phyloP scores from a whole-genome alignment of 495 filamentous ascomycete genomes.

The Talaromyces proteolyticus region DNA sequence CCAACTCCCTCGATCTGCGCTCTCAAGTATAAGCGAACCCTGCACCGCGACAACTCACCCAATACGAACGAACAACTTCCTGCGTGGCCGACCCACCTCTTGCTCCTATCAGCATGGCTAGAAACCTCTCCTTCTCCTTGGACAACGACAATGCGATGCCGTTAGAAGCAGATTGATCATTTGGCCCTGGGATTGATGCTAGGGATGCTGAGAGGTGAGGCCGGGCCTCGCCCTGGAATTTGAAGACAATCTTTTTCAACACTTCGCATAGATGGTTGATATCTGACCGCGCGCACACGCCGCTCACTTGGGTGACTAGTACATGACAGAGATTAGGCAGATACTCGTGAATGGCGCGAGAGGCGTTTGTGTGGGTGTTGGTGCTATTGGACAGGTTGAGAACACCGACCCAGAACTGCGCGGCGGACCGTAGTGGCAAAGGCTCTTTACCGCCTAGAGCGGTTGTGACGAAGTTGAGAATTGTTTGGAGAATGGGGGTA shows the following conservation, averaged over 20 bases:
- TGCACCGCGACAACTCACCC: slow-evolving; percentile 64
- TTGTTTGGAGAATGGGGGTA: slow-evolving; percentile 47
- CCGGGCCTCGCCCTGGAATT: slow-evolving; percentile 60
- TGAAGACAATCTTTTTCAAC: slow-evolving; percentile 66
- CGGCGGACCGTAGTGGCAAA: slow-evolving; percentile 72
- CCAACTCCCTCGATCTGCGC: not conserved
- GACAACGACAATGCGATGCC: slow-evolving; percentile 17
- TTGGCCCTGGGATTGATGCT: slow-evolving; percentile 44
- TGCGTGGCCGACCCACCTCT: slow-evolving; percentile 54
- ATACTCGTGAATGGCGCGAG: slow-evolving; percentile 49
- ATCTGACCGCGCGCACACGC: slow-evolving; percentile 70
- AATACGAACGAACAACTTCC: slow-evolving; percentile 59
- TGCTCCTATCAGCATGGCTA: slow-evolving; percentile 41
- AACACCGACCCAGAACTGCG: slow-evolving; percentile 71
- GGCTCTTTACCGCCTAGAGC: slow-evolving; percentile 68
- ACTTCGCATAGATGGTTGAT: slow-evolving; percentile 71
- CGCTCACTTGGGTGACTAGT: slow-evolving; percentile 64
- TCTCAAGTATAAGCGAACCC: slow-evolving; percentile 52
- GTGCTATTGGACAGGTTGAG: slow-evolving; percentile 31
- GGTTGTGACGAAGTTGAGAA: slow-evolving; percentile 74
- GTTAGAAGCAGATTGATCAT: slow-evolving; percentile 36
- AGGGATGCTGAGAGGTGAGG: slow-evolving; percentile 55
- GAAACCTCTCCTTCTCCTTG: slow-evolving; percentile 29
- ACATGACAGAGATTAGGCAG: slow-evolving; percentile 54
- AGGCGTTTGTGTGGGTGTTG: slow-evolving; percentile 31